Conservation (phyloP, 169 alveolate genomes). For the Sarcocystis neurona region DNA sequence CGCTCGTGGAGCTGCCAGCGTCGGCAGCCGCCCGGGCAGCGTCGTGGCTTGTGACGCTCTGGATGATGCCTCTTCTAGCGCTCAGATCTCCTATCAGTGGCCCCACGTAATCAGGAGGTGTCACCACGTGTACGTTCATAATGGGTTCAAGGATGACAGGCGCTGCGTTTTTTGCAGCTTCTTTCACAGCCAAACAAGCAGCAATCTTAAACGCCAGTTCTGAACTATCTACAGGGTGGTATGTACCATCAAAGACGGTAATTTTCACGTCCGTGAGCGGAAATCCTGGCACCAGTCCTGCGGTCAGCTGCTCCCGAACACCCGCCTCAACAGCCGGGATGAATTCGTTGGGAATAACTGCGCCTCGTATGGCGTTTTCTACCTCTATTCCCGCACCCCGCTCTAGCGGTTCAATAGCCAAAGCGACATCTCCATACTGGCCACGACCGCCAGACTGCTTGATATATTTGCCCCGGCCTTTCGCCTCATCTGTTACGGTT, state of each 20-base stretch:
- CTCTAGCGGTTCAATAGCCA: conserved; percentile 81
- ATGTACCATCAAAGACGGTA: conserved; percentile 83
- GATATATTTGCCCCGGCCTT: conserved; percentile 81
- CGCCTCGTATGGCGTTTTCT: conserved; percentile 81
- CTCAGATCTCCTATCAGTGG: conserved; percentile 78
- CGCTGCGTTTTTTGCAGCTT: conserved; percentile 79
- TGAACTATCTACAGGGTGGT: conserved; percentile 86
- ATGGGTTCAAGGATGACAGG: conserved; percentile 87
- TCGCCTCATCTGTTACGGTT: conserved; percentile 74
- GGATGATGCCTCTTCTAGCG: conserved; percentile 74
- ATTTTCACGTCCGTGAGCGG: conserved; percentile 81
- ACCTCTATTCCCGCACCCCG: conserved; percentile 79
- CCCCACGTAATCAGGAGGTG: conserved; percentile 81
- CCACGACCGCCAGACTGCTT: conserved; percentile 90
- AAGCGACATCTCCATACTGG: conserved; percentile 85
- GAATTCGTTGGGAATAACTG: conserved; percentile 83
- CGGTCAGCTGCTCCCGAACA: conserved; percentile 74
- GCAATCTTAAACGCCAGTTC: conserved; percentile 89
- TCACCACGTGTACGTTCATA: conserved; percentile 79
- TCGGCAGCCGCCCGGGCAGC: conserved; percentile 54
- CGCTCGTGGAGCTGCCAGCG: too few relatives aligned
- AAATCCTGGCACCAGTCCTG: conserved; percentile 81
- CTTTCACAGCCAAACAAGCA: conserved; percentile 81
- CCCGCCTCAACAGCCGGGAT: conserved; percentile 83
- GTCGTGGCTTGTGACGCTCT: conserved; percentile 35